Percentiles rank a stretch among this genome's conserved stretches.
Evolutionary conservation across 495 filamentous ascomycete genomes (phyloP).

Genomic region (Daldinia vernicosa): DNA sequence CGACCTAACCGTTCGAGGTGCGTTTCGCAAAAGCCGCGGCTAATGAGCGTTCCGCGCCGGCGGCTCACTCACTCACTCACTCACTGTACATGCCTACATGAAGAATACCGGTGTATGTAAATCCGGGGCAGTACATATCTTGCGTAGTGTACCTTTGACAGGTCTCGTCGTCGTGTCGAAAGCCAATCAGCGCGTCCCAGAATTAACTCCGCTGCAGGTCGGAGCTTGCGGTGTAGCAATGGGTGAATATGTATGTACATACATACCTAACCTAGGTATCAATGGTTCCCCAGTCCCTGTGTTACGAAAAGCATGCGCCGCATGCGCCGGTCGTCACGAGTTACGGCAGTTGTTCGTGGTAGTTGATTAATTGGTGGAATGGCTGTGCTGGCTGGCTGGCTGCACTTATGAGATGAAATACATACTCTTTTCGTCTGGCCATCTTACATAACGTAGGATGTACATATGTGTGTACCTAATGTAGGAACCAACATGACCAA

Average conservation of each 20-base stretch:
- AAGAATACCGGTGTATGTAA: conserved; percentile 18
- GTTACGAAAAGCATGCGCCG: background rate
- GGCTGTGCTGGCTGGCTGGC: too few species aligned
- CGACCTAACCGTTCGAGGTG: background rate
- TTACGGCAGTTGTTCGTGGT: background rate
- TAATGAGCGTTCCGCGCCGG: background rate
- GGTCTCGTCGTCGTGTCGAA: conserved; percentile 2
- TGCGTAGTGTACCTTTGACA: background rate
- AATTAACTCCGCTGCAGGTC: background rate
- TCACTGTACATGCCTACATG: background rate
- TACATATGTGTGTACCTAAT: background rate
- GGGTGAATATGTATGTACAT: too few species aligned
- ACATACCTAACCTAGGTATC: too few species aligned
- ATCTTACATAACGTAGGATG: background rate
- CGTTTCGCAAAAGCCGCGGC: conserved; percentile 8
- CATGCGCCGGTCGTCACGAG: background rate
- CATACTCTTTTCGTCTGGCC: background rate
- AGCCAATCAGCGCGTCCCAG: conserved; percentile 11
- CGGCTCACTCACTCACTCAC: background rate
- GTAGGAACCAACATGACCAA: background rate
- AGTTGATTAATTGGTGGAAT: too few species aligned
- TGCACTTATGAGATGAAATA: too few species aligned
- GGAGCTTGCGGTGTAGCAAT: background rate
- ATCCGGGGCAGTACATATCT: conserved; percentile 18
- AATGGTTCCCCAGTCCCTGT: background rate